These are phyloP conservation scores for Hymenotorrendiella dingleyae DNA, from an alignment of 2,329 filamentous ascomycete species.

Conservation along the genomic window DNA sequence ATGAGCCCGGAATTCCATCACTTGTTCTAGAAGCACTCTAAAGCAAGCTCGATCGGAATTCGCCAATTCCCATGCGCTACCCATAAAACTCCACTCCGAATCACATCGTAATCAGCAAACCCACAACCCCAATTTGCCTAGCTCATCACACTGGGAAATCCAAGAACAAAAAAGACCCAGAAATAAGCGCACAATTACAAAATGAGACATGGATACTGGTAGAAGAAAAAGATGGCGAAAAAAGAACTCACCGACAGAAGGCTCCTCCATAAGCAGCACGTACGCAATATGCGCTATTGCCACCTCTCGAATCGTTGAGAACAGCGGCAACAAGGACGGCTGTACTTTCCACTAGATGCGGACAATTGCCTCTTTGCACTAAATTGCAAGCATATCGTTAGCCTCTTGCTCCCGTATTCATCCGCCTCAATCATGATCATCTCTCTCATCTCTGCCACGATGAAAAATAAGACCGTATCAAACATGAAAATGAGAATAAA, in stretches of 20 bases:
- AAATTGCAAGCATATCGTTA: conserved; percentile 51
- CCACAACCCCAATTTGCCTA: too few relatives aligned
- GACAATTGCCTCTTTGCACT: conserved; percentile 69
- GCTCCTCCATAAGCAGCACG: conserved; percentile 68
- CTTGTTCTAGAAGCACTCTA: too few relatives aligned
- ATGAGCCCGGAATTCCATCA: too few relatives aligned
- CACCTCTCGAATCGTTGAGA: conserved; percentile 49
- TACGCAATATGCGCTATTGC: conserved; percentile 46
- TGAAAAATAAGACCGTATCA: too few relatives aligned
- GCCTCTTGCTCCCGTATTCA: conserved; percentile 23
- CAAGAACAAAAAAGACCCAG: too few relatives aligned
- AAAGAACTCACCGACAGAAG: conserved; percentile 59
- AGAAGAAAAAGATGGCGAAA: conserved; percentile 1
- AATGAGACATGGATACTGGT: too few relatives aligned
- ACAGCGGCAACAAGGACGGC: conserved; percentile 65
- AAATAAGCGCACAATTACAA: not conserved
- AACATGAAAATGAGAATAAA: too few relatives aligned
- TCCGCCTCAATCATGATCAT: conserved; percentile 46
- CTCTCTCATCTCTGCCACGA: not conserved
- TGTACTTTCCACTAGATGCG: conserved; percentile 74
- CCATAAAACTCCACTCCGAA: too few relatives aligned
- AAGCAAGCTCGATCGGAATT: too few relatives aligned
- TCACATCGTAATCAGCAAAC: too few relatives aligned
- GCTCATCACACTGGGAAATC: too few relatives aligned
- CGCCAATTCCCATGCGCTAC: too few relatives aligned